Evolutionary conservation across 169 alveolate species (phyloP).

Genomic region (Plasmodium coatneyi): DNA sequence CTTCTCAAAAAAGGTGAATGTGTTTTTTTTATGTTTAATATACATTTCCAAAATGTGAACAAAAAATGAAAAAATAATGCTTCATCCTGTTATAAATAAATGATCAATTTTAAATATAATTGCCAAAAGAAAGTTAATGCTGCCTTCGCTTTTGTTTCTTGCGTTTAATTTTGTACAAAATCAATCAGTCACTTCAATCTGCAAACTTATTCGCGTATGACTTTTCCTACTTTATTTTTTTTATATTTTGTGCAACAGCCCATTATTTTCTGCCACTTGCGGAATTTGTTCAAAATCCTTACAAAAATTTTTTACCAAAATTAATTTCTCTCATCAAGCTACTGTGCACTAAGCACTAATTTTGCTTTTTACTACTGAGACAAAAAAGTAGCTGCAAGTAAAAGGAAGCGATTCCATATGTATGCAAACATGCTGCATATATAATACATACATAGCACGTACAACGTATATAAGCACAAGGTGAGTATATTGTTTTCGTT

Average conservation of each 20-base stretch:
- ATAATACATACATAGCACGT: not conserved
- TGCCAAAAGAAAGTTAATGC: not conserved
- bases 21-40: not conserved
- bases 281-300: not conserved
- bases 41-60: slow-evolving; percentile 9
- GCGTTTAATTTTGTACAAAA: not conserved
- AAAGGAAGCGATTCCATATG: not conserved
- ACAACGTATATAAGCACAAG: not conserved
- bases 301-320: not conserved
- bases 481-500: not conserved
- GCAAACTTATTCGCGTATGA: not conserved
- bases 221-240: not conserved
- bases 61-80: slow-evolving; percentile 16
- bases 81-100: not conserved
- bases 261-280: slow-evolving; percentile 6
- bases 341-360: slow-evolving; percentile 29
- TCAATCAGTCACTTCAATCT: not conserved
- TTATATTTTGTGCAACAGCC: not conserved
- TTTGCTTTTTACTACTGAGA: slow-evolving; percentile 21
- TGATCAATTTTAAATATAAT: not conserved
- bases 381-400: not conserved
- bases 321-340: not conserved
- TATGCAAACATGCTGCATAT: not conserved
- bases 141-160: not conserved
- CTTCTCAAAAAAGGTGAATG: slow-evolving; percentile 6